Evolutionary conservation across 768 basidiomycete species (phyloP).

Genomic region (Rhodotorula paludigena): DNA sequence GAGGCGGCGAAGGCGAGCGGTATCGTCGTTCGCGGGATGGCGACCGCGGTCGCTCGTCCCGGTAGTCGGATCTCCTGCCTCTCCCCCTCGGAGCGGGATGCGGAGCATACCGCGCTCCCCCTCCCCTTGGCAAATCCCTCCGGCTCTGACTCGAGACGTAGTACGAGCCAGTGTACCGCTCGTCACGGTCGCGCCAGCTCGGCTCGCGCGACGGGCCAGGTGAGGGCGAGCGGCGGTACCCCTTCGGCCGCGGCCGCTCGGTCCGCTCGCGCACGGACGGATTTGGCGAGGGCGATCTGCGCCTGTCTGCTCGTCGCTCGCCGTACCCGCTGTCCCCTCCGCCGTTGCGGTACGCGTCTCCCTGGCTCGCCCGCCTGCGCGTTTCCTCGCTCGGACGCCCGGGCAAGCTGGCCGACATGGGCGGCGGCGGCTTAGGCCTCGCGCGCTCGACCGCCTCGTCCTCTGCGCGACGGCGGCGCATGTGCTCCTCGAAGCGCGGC

Average conservation of each 20-base stretch:
- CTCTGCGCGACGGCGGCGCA: slow-evolving; percentile 1
- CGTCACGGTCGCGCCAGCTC: slow-evolving; percentile 28
- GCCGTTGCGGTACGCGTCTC: background rate
- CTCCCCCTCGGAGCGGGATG: background rate
- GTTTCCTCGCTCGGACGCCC: background rate
- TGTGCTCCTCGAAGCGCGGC: slow-evolving; percentile 27
- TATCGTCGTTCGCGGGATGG: background rate
- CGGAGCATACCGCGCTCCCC: background rate
- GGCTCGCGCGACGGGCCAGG: slow-evolving; percentile 16
- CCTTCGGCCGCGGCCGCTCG: background rate
- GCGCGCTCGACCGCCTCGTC: slow-evolving; percentile 3
- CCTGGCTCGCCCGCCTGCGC: slow-evolving; percentile 1
- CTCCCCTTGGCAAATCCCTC: background rate
- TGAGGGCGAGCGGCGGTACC: background rate
- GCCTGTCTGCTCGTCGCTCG: background rate
- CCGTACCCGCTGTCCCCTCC: background rate
- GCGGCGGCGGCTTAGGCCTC: background rate
- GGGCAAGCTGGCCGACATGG: background rate
- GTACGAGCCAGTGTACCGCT: slow-evolving; percentile 19
- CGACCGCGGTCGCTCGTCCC: background rate
- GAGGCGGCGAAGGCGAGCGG: background rate
- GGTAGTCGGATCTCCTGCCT: background rate
- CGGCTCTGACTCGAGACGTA: slow-evolving; percentile 13
- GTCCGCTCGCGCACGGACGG: background rate
- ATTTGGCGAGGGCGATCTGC: no score